These are phyloP conservation scores for Actinomucor elegans DNA, from an alignment of 371 early-diverging fungal species.

Conservation along the genomic window DNA sequence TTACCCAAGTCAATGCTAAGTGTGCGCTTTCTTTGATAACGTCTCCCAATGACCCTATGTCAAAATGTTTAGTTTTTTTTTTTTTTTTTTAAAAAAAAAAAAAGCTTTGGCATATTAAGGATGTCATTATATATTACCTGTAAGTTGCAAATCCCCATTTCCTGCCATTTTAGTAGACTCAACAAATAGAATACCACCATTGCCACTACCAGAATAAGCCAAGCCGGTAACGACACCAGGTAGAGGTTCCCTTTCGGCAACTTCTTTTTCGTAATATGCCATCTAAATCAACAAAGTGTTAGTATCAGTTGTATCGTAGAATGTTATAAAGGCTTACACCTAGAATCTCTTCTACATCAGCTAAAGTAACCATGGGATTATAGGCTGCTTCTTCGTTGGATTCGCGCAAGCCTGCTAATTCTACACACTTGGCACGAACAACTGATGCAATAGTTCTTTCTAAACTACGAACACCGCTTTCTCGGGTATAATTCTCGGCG, in stretches of 20 bases:
- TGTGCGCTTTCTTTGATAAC: conserved; percentile 89
- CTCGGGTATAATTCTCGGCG: conserved; percentile 78
- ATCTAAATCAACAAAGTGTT: conserved; percentile 18
- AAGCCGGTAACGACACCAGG: conserved; percentile 87
- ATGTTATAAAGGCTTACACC: conserved; percentile 47
- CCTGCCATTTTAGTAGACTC: conserved; percentile 81
- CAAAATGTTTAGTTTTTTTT: background rate
- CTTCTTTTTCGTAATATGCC: conserved; percentile 57
- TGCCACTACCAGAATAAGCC: conserved; percentile 78
- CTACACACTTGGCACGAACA: conserved; percentile 75
- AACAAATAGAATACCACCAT: conserved; percentile 80
- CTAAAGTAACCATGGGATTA: conserved; percentile 4
- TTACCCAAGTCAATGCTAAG: conserved; percentile 81
- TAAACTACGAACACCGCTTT: conserved; percentile 80
- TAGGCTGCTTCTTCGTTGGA: conserved; percentile 21
- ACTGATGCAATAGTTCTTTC: conserved; percentile 75
- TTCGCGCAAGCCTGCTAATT: conserved; percentile 49
- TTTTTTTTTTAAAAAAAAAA: too few relatives aligned
- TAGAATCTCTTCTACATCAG: conserved; percentile 60
- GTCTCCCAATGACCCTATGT: conserved; percentile 76
- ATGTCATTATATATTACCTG: conserved; percentile 4
- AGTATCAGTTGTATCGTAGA: too few relatives aligned
- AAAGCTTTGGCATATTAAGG: too few relatives aligned
- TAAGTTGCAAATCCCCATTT: conserved; percentile 57
- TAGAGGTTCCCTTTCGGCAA: conserved; percentile 59